A percentile compares a stretch with the other conserved stretches of the same genome.
Conservation (phyloP, 2,329 filamentous ascomycete species). For the Nigrospora osmanthi region DNA sequence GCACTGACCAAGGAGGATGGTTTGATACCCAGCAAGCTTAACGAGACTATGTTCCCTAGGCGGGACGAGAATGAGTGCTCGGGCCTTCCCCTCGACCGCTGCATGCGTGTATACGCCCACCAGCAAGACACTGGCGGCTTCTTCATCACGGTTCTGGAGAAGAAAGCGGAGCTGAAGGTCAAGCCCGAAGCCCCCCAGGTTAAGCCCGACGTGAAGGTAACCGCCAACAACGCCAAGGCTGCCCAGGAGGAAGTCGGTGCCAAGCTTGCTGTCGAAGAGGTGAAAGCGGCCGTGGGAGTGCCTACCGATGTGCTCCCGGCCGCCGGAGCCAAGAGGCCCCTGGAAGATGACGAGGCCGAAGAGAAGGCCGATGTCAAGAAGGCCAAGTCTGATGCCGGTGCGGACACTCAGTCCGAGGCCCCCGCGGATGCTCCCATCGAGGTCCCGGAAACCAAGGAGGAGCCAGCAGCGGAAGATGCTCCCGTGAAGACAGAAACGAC, state of each 20-base stretch:
- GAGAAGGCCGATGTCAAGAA: conserved; percentile 36
- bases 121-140: conserved; percentile 95
- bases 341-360: conserved; percentile 26
- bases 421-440: conserved; percentile 7
- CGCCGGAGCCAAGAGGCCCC: conserved; percentile 22
- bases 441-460: conserved; percentile 4
- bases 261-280: conserved; percentile 26
- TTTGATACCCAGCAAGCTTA: conserved; percentile 57
- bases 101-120: conserved; percentile 91
- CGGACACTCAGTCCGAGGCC: conserved; percentile 11
- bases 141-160: conserved; percentile 94
- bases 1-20: conserved; percentile 53
- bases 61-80: conserved; percentile 44
- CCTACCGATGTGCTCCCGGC: conserved; percentile 23
- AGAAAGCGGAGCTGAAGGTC: conserved; percentile 76
- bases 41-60: conserved; percentile 76
- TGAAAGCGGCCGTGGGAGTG: conserved; percentile 19
- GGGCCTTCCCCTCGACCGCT: conserved; percentile 74
- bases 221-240: conserved; percentile 9
- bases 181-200: conserved; percentile 55
- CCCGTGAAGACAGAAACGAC: conserved; percentile 11
- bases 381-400: conserved; percentile 28
- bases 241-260: conserved; percentile 10
- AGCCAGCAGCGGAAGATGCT: conserved; percentile 9
- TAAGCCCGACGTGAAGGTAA: conserved; percentile 23